phyloP scores from a whole-genome alignment of 2,329 filamentous ascomycete genomes.

The Lasiodiplodia theobromae region DNA sequence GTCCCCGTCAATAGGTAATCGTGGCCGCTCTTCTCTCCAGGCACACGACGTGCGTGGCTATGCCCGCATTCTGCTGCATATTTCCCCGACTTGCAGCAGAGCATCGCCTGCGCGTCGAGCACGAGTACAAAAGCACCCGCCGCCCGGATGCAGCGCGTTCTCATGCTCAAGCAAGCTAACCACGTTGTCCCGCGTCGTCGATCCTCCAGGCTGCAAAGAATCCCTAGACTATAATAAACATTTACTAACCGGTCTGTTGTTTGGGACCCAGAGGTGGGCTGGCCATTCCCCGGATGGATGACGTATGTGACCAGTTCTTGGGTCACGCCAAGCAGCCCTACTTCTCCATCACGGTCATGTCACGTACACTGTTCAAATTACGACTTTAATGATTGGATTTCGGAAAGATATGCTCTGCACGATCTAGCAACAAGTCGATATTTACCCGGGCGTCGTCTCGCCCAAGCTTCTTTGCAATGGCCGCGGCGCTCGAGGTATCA shows the following conservation, averaged over 20 bases:
- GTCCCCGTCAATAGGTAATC: not conserved
- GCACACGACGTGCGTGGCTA: too few species aligned
- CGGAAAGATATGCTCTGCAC: not conserved
- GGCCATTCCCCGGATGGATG: not conserved
- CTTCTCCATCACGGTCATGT: not conserved
- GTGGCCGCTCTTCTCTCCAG: not conserved
- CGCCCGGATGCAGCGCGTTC: not conserved
- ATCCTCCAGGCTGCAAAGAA: not conserved
- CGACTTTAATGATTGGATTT: not conserved
- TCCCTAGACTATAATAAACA: too few species aligned
- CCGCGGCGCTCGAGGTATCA: constrained; percentile 21
- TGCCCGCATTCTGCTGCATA: not conserved
- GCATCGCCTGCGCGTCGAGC: not conserved
- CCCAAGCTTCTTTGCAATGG: not conserved
- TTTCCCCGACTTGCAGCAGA: not conserved
- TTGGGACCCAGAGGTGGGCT: not conserved
- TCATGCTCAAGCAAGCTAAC: not conserved
- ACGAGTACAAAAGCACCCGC: not conserved
- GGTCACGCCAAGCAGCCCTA: not conserved
- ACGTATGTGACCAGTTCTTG: not conserved
- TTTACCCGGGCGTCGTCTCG: constrained; percentile 4
- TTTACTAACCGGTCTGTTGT: not conserved
- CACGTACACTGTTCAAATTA: not conserved
- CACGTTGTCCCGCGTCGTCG: not conserved
- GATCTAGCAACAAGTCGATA: not conserved